Percentiles rank a stretch among this genome's conserved stretches.
Conservation (phyloP, 2,329 filamentous ascomycete species). For the Erysiphe pulchra region DNA sequence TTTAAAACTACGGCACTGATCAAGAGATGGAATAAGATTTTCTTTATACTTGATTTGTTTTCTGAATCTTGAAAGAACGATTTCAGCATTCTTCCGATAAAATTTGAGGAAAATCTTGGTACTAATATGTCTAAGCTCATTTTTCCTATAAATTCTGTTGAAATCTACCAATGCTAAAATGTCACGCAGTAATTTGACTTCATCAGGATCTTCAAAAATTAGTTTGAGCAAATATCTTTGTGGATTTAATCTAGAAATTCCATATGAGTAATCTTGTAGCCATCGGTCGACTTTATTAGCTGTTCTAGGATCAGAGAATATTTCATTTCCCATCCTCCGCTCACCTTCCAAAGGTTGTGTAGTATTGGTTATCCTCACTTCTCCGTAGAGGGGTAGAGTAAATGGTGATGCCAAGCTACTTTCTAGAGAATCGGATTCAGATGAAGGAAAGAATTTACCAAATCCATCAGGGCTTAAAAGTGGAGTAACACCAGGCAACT, state of each 20-base stretch:
- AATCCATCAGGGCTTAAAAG: neutral
- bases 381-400: neutral
- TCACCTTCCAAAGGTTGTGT: neutral
- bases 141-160: neutral
- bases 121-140: neutral
- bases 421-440: neutral
- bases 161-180: neutral
- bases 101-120: constrained; percentile 1
- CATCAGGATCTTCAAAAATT: neutral
- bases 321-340: neutral
- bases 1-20: neutral
- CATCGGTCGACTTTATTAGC: neutral
- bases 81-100: neutral
- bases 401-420: neutral
- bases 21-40: neutral
- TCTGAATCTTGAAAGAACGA: neutral
- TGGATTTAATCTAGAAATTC: neutral
- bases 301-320: neutral
- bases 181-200: neutral
- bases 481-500: neutral
- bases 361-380: neutral
- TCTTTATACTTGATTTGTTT: neutral
- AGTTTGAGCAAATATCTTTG: neutral
- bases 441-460: neutral
- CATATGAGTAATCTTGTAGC: neutral